phyloP scores from a whole-genome alignment of 805 yeast genomes.

The Kuraishia borneana region DNA sequence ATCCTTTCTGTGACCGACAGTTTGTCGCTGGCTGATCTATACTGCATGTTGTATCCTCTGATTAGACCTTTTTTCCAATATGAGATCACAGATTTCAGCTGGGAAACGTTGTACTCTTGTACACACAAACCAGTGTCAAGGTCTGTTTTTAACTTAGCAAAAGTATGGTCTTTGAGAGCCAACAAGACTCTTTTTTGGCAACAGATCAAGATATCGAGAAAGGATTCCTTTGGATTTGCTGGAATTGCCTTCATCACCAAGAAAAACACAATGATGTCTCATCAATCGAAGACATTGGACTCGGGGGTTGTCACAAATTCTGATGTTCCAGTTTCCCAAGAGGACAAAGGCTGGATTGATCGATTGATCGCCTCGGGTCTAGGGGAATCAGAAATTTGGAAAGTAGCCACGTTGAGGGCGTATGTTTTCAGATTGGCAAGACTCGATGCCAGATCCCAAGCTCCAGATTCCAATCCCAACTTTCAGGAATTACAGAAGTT shows the following conservation, averaged over 20 bases:
- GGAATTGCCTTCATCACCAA: conserved; percentile 21
- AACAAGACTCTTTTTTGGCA: conserved; percentile 77
- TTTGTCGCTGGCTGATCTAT: conserved; percentile 65
- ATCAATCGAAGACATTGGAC: conserved; percentile 10
- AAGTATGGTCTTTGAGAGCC: conserved; percentile 62
- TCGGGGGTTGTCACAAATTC: conserved; percentile 25
- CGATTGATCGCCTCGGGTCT: conserved; percentile 67
- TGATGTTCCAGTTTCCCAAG: conserved; percentile 46
- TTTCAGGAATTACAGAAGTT: conserved; percentile 16
- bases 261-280: conserved; percentile 8
- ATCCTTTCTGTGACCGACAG: conserved; percentile 51
- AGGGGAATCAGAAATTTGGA: conserved; percentile 70
- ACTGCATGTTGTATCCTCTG: conserved; percentile 75
- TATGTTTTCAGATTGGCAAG: conserved; percentile 53
- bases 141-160: conserved; percentile 49
- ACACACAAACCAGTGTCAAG: conserved; percentile 58
- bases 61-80: conserved; percentile 66
- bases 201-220: conserved; percentile 21
- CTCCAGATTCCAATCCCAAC: conserved; percentile 6
- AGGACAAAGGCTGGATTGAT: conserved; percentile 65
- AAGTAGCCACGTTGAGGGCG: conserved; percentile 57
- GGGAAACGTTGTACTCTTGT: conserved; percentile 58
- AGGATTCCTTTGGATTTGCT: conserved; percentile 35
- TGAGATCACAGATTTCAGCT: conserved; percentile 58
- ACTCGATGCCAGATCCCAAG: neutral